These are phyloP conservation scores for Ustilago sp. DNA, from an alignment of 1,284 basidiomycete species.

Conservation along the genomic window DNA sequence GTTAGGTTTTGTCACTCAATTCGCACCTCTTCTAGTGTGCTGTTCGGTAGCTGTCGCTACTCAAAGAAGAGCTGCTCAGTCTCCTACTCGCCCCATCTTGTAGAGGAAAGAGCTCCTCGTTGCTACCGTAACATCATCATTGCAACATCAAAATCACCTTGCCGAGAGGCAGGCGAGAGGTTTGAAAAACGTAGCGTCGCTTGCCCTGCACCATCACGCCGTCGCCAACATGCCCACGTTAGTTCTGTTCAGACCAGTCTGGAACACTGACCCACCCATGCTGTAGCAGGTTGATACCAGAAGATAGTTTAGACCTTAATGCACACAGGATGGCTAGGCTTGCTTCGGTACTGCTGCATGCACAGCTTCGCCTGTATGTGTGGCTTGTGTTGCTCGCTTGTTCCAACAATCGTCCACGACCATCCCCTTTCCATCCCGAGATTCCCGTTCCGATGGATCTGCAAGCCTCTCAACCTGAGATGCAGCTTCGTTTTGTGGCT, in stretches of 20 bases:
- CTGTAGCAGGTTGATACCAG: too few relatives aligned
- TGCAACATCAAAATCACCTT: background rate
- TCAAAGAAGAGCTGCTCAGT: background rate
- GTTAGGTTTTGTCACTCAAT: conserved; percentile 24
- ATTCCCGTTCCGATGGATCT: background rate
- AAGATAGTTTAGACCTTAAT: too few relatives aligned
- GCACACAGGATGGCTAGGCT: too few relatives aligned
- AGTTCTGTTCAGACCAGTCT: background rate
- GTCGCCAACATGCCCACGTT: background rate
- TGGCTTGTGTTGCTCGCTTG: conserved; percentile 3
- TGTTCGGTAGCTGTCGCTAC: background rate
- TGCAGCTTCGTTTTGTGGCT: background rate
- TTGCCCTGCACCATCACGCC: background rate
- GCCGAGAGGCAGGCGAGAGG: background rate
- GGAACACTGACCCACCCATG: background rate
- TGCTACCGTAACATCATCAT: background rate
- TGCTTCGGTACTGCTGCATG: conserved; percentile 6
- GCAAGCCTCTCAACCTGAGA: conserved; percentile 1
- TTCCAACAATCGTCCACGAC: background rate
- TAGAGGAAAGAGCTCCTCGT: background rate
- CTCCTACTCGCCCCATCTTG: background rate
- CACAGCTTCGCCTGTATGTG: conserved; percentile 11
- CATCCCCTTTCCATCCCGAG: conserved; percentile 1
- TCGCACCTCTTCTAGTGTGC: background rate
- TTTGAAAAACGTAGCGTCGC: background rate